These are phyloP conservation scores for Macadamia integrifolia DNA, from an alignment of 164 flowering plant genomes.

Conservation along the genomic window DNA sequence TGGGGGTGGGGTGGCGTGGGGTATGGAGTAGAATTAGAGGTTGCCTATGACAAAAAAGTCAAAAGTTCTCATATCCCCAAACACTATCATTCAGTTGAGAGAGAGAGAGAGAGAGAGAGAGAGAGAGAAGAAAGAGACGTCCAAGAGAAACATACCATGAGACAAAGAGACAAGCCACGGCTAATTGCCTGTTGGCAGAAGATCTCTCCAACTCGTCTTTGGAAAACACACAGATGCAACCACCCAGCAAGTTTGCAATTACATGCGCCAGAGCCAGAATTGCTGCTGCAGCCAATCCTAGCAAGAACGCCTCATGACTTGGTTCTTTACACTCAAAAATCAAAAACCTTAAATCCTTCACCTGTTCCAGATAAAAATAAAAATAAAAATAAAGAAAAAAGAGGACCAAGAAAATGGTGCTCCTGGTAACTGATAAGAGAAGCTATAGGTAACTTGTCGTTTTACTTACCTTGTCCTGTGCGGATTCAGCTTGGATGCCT, in stretches of 20 bases:
- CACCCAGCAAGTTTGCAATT: constrained; percentile 63
- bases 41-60: no score
- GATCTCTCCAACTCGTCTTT: constrained; percentile 53
- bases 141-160: constrained; percentile 85
- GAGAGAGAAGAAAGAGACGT: no score
- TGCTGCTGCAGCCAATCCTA: constrained; percentile 66
- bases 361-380: constrained; percentile 28
- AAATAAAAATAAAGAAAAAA: not conserved
- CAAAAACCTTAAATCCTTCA: constrained; percentile 60
- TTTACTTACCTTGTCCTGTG: constrained; percentile 67
- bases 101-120: no score
- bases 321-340: constrained; percentile 85
- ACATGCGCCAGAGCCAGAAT: constrained; percentile 68
- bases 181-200: constrained; percentile 54
- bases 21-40: no score
- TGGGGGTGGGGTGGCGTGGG: no score
- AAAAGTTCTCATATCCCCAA: no score
- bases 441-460: not conserved
- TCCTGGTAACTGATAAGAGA: not conserved
- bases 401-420: not conserved
- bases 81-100: no score
- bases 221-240: constrained; percentile 62
- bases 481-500: constrained; percentile 78
- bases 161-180: constrained; percentile 56
- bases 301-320: constrained; percentile 62